Conservation (phyloP, 1,284 basidiomycete species). For the Pseudozyma sp. region DNA sequence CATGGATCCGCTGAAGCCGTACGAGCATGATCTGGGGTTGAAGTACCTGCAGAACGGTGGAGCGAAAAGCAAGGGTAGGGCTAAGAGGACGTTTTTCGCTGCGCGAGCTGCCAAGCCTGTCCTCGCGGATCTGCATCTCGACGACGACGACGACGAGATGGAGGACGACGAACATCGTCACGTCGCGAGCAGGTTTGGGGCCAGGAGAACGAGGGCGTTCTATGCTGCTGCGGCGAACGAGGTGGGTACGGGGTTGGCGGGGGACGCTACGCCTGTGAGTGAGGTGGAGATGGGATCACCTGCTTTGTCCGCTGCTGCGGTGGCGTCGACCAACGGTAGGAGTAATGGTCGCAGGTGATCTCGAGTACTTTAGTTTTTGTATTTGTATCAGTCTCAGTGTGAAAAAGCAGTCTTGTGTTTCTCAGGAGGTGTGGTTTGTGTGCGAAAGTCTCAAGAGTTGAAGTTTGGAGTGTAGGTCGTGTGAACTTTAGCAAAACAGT, state of each 20-base stretch:
- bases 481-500: no score
- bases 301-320: conserved; percentile 19
- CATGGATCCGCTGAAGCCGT: conserved; percentile 40
- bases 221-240: background rate
- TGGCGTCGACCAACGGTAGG: conserved; percentile 15
- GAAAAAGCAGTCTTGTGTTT: background rate
- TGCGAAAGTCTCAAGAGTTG: background rate
- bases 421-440: no score
- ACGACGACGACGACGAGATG: conserved; percentile 24
- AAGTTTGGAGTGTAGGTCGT: background rate
- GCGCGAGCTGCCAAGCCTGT: conserved; percentile 47
- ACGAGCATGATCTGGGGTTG: conserved; percentile 42
- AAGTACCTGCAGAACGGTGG: conserved; percentile 48
- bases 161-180: conserved; percentile 23
- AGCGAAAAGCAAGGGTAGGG: conserved; percentile 35
- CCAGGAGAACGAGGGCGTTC: conserved; percentile 12
- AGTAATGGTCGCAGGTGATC: conserved; percentile 22
- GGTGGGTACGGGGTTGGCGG: conserved; percentile 5
- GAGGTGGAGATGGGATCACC: conserved; percentile 48
- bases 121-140: conserved; percentile 36
- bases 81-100: conserved; percentile 55
- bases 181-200: conserved; percentile 1
- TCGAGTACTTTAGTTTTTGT: conserved; percentile 11
- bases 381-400: conserved; percentile 25
- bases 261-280: conserved; percentile 37